phyloP scores from a whole-genome alignment of 768 basidiomycete genomes.

The Agaricus bisporus region DNA sequence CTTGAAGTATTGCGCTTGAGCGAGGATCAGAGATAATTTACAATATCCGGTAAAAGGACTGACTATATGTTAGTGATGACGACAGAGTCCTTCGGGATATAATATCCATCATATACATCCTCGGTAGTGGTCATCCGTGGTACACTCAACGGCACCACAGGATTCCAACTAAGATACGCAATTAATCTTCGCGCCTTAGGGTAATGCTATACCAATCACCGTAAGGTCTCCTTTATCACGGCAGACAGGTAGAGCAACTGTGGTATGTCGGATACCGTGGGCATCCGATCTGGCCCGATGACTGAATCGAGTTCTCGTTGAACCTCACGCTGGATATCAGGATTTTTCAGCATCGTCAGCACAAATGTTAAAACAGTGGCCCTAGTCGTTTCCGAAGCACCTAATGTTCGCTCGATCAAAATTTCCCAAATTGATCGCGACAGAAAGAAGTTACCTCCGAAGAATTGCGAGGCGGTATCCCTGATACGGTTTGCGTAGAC shows the following conservation, averaged over 20 bases:
- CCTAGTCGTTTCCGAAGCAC: background rate
- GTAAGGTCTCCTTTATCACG: constrained; percentile 16
- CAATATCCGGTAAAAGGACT: background rate
- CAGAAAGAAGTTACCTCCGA: background rate
- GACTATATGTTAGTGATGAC: constrained; percentile 8
- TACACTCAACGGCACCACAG: background rate
- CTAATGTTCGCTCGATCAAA: background rate
- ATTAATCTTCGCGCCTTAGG: background rate
- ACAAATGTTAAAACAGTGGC: constrained; percentile 7
- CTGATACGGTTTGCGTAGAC: background rate
- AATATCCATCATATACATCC: constrained; percentile 9
- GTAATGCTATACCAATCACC: constrained; percentile 11
- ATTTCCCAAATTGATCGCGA: no score
- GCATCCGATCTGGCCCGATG: constrained; percentile 15
- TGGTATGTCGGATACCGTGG: constrained; percentile 15
- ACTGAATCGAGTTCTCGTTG: constrained; percentile 21
- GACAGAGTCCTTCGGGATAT: constrained; percentile 10
- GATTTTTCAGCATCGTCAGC: constrained; percentile 13
- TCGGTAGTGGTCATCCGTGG: constrained; percentile 2
- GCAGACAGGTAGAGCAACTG: constrained; percentile 18
- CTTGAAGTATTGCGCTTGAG: constrained; percentile 17
- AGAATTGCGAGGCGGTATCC: background rate
- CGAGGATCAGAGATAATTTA: background rate
- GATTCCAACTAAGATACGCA: background rate
- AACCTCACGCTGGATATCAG: constrained; percentile 16